Evolutionary conservation across 73 alveolate species (phyloP).

Genomic region (Breviolum minutum): DNA sequence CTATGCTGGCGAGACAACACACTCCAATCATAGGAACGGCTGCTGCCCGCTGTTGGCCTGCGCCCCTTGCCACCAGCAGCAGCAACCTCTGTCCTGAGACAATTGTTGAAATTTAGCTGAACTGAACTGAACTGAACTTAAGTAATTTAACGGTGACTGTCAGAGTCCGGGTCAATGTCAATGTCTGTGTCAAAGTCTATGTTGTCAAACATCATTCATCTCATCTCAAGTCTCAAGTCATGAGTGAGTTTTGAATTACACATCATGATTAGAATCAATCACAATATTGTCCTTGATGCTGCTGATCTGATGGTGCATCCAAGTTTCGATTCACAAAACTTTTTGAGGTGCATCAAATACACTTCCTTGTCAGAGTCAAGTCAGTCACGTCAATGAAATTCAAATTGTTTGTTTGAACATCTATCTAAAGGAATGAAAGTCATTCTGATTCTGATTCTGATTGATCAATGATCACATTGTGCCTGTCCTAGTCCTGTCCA

Average conservation of each 20-base stretch:
- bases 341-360: neutral
- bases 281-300: neutral
- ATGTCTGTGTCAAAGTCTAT: no score
- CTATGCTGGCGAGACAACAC: neutral
- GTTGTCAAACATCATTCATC: no score
- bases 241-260: neutral
- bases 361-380: no score
- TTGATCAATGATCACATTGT: no score
- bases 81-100: neutral
- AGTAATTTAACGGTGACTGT: no score
- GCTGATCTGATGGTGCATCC: neutral
- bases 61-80: neutral
- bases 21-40: neutral
- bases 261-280: neutral
- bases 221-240: no score
- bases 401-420: no score
- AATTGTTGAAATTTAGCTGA: no score
- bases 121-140: neutral
- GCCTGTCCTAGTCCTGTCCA: no score
- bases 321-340: neutral
- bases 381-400: no score
- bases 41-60: neutral
- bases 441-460: no score
- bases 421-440: no score
- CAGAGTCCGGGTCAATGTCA: neutral